Evolutionary conservation across 805 yeast species (phyloP).

Genomic region (Lachancea kluyveri): DNA sequence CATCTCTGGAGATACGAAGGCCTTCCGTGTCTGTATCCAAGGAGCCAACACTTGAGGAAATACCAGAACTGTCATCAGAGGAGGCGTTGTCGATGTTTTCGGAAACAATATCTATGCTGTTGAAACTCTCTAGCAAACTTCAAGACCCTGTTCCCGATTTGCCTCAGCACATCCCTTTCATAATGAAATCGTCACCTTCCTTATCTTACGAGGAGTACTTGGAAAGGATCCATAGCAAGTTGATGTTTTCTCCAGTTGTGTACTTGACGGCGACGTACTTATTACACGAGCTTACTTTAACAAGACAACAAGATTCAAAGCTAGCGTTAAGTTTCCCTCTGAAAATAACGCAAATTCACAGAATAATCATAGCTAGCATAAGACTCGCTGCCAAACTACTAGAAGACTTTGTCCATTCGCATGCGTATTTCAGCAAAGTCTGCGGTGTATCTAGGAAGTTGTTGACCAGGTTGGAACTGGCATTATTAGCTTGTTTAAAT

Average conservation of each 20-base stretch:
- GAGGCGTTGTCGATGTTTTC: conserved; percentile 5
- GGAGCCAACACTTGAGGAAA: background rate
- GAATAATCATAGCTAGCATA: conserved; percentile 39
- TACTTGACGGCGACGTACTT: conserved; percentile 24
- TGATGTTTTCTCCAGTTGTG: conserved; percentile 22
- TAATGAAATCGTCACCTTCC: conserved; percentile 27
- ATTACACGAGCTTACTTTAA: conserved; percentile 18
- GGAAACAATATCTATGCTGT: conserved; percentile 2
- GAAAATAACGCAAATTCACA: conserved; percentile 33
- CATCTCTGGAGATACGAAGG: background rate
- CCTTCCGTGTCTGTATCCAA: background rate
- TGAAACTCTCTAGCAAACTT: too few relatives aligned
- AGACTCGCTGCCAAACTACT: conserved; percentile 41
- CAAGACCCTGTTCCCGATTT: too few relatives aligned
- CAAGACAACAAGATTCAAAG: conserved; percentile 7
- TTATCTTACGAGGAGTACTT: conserved; percentile 20
- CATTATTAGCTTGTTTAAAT: conserved; percentile 16
- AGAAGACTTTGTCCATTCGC: conserved; percentile 42
- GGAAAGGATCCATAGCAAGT: conserved; percentile 26
- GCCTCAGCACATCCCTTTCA: too few relatives aligned
- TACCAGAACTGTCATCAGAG: conserved; percentile 6
- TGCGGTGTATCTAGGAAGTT: conserved; percentile 37
- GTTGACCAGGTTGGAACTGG: conserved; percentile 23
- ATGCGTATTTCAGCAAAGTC: conserved; percentile 40
- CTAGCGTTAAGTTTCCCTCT: conserved; percentile 25